These are phyloP conservation scores for Calonectria fujianensis DNA, from an alignment of 2,329 filamentous ascomycete species.

Conservation along the genomic window DNA sequence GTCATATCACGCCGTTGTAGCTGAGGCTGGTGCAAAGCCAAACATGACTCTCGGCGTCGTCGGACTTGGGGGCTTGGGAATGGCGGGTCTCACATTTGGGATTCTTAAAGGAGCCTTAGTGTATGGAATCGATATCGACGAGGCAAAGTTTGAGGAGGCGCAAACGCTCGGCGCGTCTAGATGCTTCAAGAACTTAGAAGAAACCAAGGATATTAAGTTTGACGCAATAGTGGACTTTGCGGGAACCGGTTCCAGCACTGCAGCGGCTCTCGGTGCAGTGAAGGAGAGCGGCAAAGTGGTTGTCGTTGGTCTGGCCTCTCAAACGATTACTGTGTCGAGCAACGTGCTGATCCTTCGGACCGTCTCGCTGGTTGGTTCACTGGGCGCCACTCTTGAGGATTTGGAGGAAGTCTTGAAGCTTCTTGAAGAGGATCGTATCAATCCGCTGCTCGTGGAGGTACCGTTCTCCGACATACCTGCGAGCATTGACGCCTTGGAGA, in stretches of 20 bases:
- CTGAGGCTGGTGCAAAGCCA: slow-evolving; percentile 6
- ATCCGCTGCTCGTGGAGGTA: slow-evolving; percentile 3
- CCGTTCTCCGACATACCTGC: slow-evolving; percentile 17
- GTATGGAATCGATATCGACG: slow-evolving; percentile 35
- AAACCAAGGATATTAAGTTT: neutral
- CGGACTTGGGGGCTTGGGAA: slow-evolving; percentile 33
- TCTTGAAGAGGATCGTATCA: neutral
- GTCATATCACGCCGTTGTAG: slow-evolving; percentile 25
- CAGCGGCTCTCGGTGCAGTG: neutral
- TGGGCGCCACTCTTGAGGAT: neutral
- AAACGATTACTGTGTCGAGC: slow-evolving; percentile 20
- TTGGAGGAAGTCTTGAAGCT: slow-evolving; percentile 1
- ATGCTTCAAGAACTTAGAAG: slow-evolving; percentile 24
- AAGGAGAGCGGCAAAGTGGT: slow-evolving; percentile 29
- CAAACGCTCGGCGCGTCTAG: neutral
- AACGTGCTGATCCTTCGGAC: neutral
- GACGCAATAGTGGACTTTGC: slow-evolving; percentile 40
- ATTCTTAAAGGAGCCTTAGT: slow-evolving; percentile 23
- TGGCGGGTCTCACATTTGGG: slow-evolving; percentile 19
- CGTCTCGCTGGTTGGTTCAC: neutral
- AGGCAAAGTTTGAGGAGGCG: slow-evolving; percentile 31
- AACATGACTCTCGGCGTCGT: slow-evolving; percentile 24
- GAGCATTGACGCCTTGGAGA: slow-evolving; percentile 1
- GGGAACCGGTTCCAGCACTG: slow-evolving; percentile 11
- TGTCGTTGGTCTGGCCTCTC: slow-evolving; percentile 24